A percentile compares a stretch with the other conserved stretches of the same genome.
Conservation (phyloP, 768 basidiomycete genomes). For the Psilocybe subaeruginosa region DNA sequence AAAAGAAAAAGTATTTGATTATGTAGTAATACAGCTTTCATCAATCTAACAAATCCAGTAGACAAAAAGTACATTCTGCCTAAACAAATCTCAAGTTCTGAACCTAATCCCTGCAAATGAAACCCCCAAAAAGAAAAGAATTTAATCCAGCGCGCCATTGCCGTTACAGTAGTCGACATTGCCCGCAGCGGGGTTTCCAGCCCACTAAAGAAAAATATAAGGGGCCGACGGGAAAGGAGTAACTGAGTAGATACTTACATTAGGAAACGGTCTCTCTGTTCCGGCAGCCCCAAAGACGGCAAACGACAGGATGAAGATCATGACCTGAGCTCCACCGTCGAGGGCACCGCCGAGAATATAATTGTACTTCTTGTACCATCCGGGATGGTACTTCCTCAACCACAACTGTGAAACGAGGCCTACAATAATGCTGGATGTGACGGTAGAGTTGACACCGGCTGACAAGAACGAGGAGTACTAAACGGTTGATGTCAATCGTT, state of each 20-base stretch:
- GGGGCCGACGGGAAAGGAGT: neutral
- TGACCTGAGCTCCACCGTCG: slow-evolving; percentile 67
- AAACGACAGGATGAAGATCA: slow-evolving; percentile 66
- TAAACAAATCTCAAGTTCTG: no score
- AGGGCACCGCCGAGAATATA: slow-evolving; percentile 69
- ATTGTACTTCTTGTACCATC: slow-evolving; percentile 72
- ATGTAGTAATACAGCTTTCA: no score
- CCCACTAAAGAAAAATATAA: slow-evolving; percentile 40
- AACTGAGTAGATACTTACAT: slow-evolving; percentile 20
- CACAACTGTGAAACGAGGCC: slow-evolving; percentile 64
- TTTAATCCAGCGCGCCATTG: slow-evolving; percentile 50
- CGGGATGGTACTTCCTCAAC: slow-evolving; percentile 58
- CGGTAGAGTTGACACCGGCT: slow-evolving; percentile 57
- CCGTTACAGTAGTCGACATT: slow-evolving; percentile 66
- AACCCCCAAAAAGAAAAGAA: neutral
- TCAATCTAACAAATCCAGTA: no score
- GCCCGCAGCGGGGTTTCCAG: slow-evolving; percentile 53
- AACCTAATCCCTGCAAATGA: no score
- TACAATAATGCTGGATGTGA: slow-evolving; percentile 49
- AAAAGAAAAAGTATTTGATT: no score
- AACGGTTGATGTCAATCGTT: neutral
- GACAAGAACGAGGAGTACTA: slow-evolving; percentile 47
- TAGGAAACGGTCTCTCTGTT: slow-evolving; percentile 49
- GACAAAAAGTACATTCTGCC: no score
- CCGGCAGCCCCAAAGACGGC: slow-evolving; percentile 67